These are phyloP conservation scores for Colletotrichum truncatum DNA, from an alignment of 2,329 filamentous ascomycete genomes.

Conservation along the genomic window DNA sequence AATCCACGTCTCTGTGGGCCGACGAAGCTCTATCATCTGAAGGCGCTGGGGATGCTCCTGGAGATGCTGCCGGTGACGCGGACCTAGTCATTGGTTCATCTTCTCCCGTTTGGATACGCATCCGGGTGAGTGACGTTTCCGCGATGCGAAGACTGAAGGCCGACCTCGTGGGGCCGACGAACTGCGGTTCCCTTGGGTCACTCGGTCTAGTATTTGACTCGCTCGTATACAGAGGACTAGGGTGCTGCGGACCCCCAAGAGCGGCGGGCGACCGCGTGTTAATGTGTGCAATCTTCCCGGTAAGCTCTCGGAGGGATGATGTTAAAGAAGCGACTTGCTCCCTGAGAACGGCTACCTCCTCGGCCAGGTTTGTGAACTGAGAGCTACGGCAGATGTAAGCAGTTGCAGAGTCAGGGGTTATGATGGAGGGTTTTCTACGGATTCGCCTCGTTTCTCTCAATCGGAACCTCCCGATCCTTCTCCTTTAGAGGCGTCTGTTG, in stretches of 20 bases:
- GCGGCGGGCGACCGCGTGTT: conserved; percentile 3
- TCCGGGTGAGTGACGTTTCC: conserved; percentile 44
- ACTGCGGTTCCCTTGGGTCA: conserved; percentile 43
- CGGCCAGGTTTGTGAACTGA: conserved; percentile 34
- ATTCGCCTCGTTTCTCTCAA: conserved; percentile 35
- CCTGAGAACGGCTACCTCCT: conserved; percentile 40
- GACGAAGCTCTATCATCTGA: conserved; percentile 24
- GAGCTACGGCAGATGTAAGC: not conserved
- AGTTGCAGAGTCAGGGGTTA: not conserved
- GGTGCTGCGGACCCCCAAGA: conserved; percentile 11
- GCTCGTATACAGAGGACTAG: conserved; percentile 19
- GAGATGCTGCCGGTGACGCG: not conserved
- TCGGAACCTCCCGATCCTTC: conserved; percentile 27
- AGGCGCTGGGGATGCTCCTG: conserved; percentile 36
- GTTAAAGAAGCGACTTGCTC: conserved; percentile 41
- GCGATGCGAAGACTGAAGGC: conserved; percentile 46
- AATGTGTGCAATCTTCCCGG: conserved; percentile 30
- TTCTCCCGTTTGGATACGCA: conserved; percentile 43
- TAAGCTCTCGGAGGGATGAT: conserved; percentile 38
- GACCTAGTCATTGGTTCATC: conserved; percentile 36
- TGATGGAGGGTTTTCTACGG: not conserved
- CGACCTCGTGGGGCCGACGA: conserved; percentile 46
- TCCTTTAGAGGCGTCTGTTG: conserved; percentile 15
- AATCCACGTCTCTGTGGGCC: not conserved
- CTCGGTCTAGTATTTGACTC: conserved; percentile 14